Percentiles rank a stretch among this genome's conserved stretches.
These are phyloP conservation scores for Colletotrichum incanum DNA, from an alignment of 2,329 filamentous ascomycete genomes.

Conservation along the genomic window DNA sequence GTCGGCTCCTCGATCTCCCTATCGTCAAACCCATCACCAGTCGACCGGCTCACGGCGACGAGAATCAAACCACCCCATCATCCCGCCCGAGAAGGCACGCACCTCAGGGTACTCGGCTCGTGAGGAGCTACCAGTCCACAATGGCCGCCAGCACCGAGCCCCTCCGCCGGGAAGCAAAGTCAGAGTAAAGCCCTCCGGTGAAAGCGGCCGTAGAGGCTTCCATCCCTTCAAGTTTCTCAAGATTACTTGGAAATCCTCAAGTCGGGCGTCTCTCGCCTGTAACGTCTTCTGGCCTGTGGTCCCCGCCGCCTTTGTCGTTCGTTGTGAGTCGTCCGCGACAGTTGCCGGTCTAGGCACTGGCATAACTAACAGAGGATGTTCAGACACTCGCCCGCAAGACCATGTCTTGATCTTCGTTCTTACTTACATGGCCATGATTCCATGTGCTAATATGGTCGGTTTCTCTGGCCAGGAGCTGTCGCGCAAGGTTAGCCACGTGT, in stretches of 20 bases:
- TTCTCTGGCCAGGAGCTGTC: conserved; percentile 76
- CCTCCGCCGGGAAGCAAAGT: conserved; percentile 52
- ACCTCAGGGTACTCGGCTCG: conserved; percentile 7
- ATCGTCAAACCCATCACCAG: conserved; percentile 37
- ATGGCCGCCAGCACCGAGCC: conserved; percentile 15
- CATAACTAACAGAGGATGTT: neutral
- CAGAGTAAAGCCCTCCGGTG: conserved; percentile 61
- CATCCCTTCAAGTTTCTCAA: conserved; percentile 75
- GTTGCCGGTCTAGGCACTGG: neutral
- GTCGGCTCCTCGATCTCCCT: conserved; percentile 38
- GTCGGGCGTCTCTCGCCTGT: conserved; percentile 73
- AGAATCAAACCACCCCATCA: conserved; percentile 25
- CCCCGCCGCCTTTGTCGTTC: conserved; percentile 78
- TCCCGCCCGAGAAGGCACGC: conserved; percentile 32
- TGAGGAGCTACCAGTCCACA: conserved; percentile 32
- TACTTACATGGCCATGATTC: conserved; percentile 84
- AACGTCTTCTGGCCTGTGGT: conserved; percentile 85
- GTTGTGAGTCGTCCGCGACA: conserved; percentile 50
- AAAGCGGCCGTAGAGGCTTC: conserved; percentile 76
- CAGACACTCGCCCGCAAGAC: conserved; percentile 54
- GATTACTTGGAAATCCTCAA: conserved; percentile 76
- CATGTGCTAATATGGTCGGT: conserved; percentile 81
- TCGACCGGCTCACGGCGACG: conserved; percentile 30
- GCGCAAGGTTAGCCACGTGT: conserved; percentile 82
- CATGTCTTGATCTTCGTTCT: conserved; percentile 78